Base-by-base conservation (phyloP, 768 basidiomycete genomes). In the Termitomyces sp. region DNA sequence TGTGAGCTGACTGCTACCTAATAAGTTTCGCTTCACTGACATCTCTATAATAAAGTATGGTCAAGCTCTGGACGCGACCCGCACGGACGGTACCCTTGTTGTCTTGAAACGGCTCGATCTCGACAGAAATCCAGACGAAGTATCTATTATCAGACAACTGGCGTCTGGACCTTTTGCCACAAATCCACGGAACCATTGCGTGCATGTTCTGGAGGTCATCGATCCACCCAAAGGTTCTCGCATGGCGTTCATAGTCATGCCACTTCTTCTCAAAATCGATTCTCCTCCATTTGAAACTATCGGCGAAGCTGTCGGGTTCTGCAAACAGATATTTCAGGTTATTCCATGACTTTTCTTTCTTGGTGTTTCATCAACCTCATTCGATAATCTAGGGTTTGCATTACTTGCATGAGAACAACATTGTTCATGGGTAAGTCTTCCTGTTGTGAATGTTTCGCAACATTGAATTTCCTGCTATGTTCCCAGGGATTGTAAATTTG, bases 161-260 rank as follows among this genome's bases (percentile, higher is more conserved):
- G 60, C 61, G 3, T 41, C 58, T 5, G 59, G 51, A 34, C 22
- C 49, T 4, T 53, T 63, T 8, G 13, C 33, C 7, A 52, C 49
- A 16, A 39, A 70, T 55, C 57, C 70, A 28, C 45, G 56, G 10
- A 77, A 75, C 22, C 70, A 69, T 34, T 74, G 72, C 5, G 64
- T 72, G 1, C 72, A 69, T 0, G 42, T 74, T 15, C 57, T 61
- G 20, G 63, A 65, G 2, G 49, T 57, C 5, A 44, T 69, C 4
- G 47, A 52, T n/a, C 37, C 57, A n/a, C 66, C 63, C 2, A 59
- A 62, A 45, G 60, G 64, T 16, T 54, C 46, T 7, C 52, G 58
- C 22, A 15, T 28, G 2, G n/a, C 26, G 13, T 54, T 66, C 22
- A 18, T 70, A 3, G 66, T 70, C 6, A 69, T 72, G 67, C 69